These are phyloP conservation scores for Prunus mongolica DNA, from an alignment of 306 rosid genomes.

Conservation along the genomic window DNA sequence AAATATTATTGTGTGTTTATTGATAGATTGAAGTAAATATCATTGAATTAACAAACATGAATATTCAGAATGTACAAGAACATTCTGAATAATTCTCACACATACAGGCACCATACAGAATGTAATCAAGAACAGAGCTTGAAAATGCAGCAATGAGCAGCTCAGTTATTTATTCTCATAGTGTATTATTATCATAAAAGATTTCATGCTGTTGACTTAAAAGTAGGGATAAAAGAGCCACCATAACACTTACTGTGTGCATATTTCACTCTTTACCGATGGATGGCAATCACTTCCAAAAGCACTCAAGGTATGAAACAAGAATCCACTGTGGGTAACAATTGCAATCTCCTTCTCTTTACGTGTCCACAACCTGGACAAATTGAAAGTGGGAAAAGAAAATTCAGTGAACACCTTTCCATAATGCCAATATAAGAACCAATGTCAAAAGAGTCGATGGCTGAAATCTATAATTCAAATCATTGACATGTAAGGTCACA, in stretches of 20 bases:
- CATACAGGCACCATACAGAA: no score
- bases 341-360: slow-evolving; percentile 89
- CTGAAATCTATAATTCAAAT: background rate
- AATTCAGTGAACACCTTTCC: background rate
- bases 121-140: background rate
- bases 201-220: background rate
- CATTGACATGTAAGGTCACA: background rate
- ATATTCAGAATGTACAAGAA: background rate
- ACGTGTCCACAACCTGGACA: slow-evolving; percentile 88
- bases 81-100: no score
- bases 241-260: slow-evolving; percentile 55
- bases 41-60: no score
- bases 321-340: slow-evolving; percentile 74
- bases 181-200: background rate
- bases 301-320: slow-evolving; percentile 56
- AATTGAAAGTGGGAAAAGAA: background rate
- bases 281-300: slow-evolving; percentile 90
- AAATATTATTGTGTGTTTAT: no score
- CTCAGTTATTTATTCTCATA: background rate
- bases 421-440: background rate
- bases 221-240: background rate
- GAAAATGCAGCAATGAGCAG: background rate
- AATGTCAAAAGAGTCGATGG: background rate
- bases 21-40: no score
- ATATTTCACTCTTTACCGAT: slow-evolving; percentile 58